Base-by-base conservation (phyloP, 768 basidiomycete species). In the Amanita thiersii region DNA sequence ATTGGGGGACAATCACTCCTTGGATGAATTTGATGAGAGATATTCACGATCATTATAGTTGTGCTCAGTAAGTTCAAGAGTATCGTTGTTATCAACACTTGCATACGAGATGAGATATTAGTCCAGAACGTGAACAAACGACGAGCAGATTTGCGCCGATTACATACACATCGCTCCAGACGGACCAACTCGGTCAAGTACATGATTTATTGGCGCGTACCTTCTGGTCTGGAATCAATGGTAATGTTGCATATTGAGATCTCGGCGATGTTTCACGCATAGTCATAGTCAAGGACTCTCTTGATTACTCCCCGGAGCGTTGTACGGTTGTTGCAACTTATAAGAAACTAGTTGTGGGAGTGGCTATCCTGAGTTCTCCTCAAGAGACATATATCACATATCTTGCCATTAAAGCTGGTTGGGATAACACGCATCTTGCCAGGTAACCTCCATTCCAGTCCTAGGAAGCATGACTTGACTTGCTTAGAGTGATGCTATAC, bases 331-430 rank as follows among this genome's bases (percentile, higher is more conserved):
- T 90, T 19, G 86, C 83, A 3, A 68, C 66, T 44, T 87, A 87
- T 59, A 81, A 77, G 44, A 60, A 62, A 37, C 64, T 87, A 8
- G 83, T 90, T 4, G 70, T 89, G 5, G 87, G 87, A 20, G 60
- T 75, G 12, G 84, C 81, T 9, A 73, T 89, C 45, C 61, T 88
- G 45, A 86, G 79, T 56, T 86, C 83, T 17, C 87, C 87, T 0
- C 72, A 73, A 37, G 83, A 87, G 55, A 80, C 83, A 2, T 90
- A 90, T 51, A 86, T 90, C 40, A 87, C 85, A 14, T 90, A 87
- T 48, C 68, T 90, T 11, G 81, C 71, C 28, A 87, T 90, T 37
- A 79, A 72, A 50, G 67, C 79, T 12, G 86, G 87, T 7, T 90
- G 86, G 86, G 82, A 89, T 42, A 82, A 81, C 50, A 68, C 77